A percentile compares a stretch with the other conserved stretches of the same genome.
Conservation (phyloP, 306 rosid genomes). For the Ammopiptanthus mongolicus region DNA sequence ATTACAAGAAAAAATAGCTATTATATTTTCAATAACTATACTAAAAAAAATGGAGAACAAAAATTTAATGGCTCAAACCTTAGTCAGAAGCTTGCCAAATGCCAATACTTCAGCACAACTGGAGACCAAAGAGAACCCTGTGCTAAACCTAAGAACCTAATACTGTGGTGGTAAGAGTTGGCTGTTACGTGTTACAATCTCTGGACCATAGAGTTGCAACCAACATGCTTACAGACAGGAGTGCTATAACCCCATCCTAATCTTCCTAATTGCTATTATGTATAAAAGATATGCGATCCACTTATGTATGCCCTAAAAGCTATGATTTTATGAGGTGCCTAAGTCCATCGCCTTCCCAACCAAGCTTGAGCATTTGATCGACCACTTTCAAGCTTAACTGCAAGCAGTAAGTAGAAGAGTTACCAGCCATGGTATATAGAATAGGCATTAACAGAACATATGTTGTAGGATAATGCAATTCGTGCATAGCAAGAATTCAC, state of each 20-base stretch:
- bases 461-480: not conserved
- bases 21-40: conserved; percentile 31
- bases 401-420: conserved; percentile 34
- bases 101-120: conserved; percentile 20
- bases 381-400: conserved; percentile 99
- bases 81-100: conserved; percentile 26
- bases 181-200: conserved; percentile 49
- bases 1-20: conserved; percentile 12
- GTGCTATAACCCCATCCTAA: conserved; percentile 20
- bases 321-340: conserved; percentile 63
- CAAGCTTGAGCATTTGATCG: conserved; percentile 96
- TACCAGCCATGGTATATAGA: conserved; percentile 13
- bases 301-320: conserved; percentile 36
- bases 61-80: conserved; percentile 38
- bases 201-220: conserved; percentile 23
- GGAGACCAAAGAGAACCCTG: conserved; percentile 22
- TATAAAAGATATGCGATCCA: conserved; percentile 13
- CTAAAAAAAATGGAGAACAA: conserved; percentile 16
- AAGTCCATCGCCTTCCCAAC: conserved; percentile 94
- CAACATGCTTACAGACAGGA: conserved; percentile 24
- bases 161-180: conserved; percentile 27
- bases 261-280: conserved; percentile 31
- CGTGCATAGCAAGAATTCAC: not conserved
- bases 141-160: conserved; percentile 40
- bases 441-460: not conserved